These are phyloP conservation scores for Prunus padus DNA, from an alignment of 306 rosid species.

Conservation along the genomic window DNA sequence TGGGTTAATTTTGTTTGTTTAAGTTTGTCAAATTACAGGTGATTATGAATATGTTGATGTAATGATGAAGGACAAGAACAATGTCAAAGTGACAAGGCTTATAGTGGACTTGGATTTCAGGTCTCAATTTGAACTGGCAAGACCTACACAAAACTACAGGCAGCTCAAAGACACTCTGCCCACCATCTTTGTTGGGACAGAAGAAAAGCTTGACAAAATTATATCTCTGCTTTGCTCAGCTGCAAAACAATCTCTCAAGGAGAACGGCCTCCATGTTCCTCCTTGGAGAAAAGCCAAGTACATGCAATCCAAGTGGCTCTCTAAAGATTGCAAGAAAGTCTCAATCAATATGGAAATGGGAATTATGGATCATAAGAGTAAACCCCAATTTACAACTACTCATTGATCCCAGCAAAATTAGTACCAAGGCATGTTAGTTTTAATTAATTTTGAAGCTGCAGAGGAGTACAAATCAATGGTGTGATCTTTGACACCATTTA, in stretches of 20 bases:
- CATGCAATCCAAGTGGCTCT: constrained; percentile 58
- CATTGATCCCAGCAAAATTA: neutral
- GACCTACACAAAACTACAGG: constrained; percentile 54
- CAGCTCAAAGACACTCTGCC: constrained; percentile 57
- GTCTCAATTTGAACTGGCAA: constrained; percentile 80
- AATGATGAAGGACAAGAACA: constrained; percentile 25
- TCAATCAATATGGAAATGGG: constrained; percentile 21
- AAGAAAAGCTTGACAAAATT: constrained; percentile 47
- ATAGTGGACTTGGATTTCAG: constrained; percentile 75
- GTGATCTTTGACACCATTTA: neutral
- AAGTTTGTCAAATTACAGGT: constrained; percentile 40
- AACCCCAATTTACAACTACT: neutral
- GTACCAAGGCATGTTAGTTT: neutral
- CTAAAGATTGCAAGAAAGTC: constrained; percentile 36
- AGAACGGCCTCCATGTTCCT: constrained; percentile 72
- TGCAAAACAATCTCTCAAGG: constrained; percentile 65
- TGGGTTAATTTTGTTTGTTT: neutral
- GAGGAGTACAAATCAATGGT: too few relatives aligned
- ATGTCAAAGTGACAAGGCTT: constrained; percentile 31
- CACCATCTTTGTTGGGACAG: constrained; percentile 55
- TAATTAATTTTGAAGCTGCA: neutral
- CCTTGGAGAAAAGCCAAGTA: constrained; percentile 77
- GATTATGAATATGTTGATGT: constrained; percentile 67
- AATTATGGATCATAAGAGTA: neutral
- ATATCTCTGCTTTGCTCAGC: constrained; percentile 62